These are phyloP conservation scores for Lagenaria siceraria DNA, from an alignment of 306 rosid genomes.

Conservation along the genomic window DNA sequence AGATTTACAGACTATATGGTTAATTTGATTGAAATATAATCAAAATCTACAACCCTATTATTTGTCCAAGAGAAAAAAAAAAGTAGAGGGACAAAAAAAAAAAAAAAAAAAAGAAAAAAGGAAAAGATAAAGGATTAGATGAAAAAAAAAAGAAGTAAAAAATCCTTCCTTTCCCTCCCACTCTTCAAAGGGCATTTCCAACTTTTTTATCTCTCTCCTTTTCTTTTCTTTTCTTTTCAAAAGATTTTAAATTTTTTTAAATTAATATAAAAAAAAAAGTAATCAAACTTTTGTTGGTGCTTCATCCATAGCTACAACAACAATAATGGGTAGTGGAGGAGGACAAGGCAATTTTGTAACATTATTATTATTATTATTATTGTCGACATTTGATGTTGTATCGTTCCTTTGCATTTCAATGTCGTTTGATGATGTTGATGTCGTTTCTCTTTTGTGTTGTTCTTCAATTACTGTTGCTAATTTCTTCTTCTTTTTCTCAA, in stretches of 20 bases:
- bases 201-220: not conserved
- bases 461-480: slow-evolving; percentile 30
- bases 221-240: not conserved
- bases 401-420: slow-evolving; percentile 35
- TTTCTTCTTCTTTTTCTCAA: not conserved
- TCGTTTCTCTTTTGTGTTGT: slow-evolving; percentile 17
- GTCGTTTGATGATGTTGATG: slow-evolving; percentile 9
- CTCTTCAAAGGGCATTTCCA: not conserved
- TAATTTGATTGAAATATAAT: not conserved
- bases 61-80: not conserved
- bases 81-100: not conserved
- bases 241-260: not conserved
- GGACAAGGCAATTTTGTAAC: slow-evolving; percentile 11
- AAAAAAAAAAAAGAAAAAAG: not conserved
- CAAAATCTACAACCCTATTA: not conserved
- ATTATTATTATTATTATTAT: not conserved
- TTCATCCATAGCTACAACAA: slow-evolving; percentile 8
- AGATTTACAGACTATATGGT: not conserved
- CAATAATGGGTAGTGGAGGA: slow-evolving; percentile 8
- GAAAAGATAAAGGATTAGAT: not conserved
- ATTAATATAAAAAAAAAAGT: not conserved
- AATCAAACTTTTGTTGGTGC: slow-evolving; percentile 20
- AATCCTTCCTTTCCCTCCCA: not conserved
- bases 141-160: not conserved
- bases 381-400: slow-evolving; percentile 6